Conservation (phyloP, 2,329 filamentous ascomycete genomes). For the Aureobasidium sp. region DNA sequence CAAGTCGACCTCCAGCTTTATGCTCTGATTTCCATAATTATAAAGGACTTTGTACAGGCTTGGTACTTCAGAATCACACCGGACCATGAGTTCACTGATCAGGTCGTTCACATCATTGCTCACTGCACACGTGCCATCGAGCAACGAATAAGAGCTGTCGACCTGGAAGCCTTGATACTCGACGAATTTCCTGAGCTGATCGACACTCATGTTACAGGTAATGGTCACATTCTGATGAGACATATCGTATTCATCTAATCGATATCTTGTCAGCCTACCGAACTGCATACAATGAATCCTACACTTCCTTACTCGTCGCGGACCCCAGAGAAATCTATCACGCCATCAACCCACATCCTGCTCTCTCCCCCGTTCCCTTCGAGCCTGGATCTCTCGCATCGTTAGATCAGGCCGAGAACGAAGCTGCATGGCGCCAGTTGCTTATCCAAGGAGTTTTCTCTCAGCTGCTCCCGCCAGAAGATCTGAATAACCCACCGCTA, state of each 20-base stretch:
- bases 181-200: conserved; percentile 82
- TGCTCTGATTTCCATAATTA: conserved; percentile 79
- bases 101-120: conserved; percentile 83
- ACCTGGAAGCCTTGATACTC: conserved; percentile 73
- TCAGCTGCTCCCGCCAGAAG: conserved; percentile 82
- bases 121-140: conserved; percentile 86
- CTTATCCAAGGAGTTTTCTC: conserved; percentile 77
- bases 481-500: conserved; percentile 80
- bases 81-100: conserved; percentile 79
- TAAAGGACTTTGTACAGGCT: conserved; percentile 81
- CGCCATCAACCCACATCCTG: conserved; percentile 71
- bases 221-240: not conserved
- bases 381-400: conserved; percentile 40
- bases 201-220: conserved; percentile 73
- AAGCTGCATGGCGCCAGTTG: conserved; percentile 77
- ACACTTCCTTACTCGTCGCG: conserved; percentile 52
- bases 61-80: conserved; percentile 94
- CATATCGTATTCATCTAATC: not conserved
- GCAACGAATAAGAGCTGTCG: conserved; percentile 72
- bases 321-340: conserved; percentile 71
- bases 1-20: conserved; percentile 91
- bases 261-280: conserved; percentile 56
- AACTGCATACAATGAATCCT: conserved; percentile 53
- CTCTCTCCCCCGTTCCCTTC: conserved; percentile 68
- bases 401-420: conserved; percentile 60